Conservation (phyloP, 768 basidiomycete genomes). For the Cubamyces lactineus region DNA sequence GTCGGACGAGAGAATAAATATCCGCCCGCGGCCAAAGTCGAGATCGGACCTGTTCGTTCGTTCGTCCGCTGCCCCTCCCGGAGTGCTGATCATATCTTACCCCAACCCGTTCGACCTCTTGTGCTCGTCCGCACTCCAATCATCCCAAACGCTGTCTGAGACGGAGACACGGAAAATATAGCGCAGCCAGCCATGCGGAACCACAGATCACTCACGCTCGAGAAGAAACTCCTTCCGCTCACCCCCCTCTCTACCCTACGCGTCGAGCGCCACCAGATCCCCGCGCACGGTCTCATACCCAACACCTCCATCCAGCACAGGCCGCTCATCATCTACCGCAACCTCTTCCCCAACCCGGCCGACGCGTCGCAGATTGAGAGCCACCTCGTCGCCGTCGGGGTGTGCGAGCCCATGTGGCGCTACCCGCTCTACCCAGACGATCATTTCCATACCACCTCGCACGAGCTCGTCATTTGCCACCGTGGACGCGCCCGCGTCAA, state of each 20-base stretch:
- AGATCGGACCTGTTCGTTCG: too few species aligned
- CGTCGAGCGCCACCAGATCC: constrained; percentile 38
- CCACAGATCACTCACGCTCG: constrained; percentile 7
- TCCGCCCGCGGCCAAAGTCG: too few species aligned
- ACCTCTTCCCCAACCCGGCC: constrained; percentile 32
- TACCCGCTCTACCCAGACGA: constrained; percentile 46
- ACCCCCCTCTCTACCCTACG: constrained; percentile 33
- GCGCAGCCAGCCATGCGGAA: background rate
- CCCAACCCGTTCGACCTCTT: background rate
- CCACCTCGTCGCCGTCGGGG: constrained; percentile 39
- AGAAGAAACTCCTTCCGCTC: constrained; percentile 21
- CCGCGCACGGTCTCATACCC: constrained; percentile 38
- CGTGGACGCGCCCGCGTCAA: constrained; percentile 40
- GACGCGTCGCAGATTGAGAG: constrained; percentile 36
- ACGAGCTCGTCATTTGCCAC: constrained; percentile 44
- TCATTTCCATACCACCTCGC: constrained; percentile 48
- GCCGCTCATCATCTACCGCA: constrained; percentile 45
- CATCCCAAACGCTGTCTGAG: background rate
- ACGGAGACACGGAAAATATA: too few species aligned
- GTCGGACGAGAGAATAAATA: background rate
- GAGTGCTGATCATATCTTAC: too few species aligned
- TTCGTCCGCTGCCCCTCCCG: too few species aligned
- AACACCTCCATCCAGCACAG: constrained; percentile 41
- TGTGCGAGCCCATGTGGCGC: constrained; percentile 44
- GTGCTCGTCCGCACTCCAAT: background rate